Base-by-base conservation (phyloP, 108 stramenopile species). In the Pseudonitzschia delicatissima region DNA sequence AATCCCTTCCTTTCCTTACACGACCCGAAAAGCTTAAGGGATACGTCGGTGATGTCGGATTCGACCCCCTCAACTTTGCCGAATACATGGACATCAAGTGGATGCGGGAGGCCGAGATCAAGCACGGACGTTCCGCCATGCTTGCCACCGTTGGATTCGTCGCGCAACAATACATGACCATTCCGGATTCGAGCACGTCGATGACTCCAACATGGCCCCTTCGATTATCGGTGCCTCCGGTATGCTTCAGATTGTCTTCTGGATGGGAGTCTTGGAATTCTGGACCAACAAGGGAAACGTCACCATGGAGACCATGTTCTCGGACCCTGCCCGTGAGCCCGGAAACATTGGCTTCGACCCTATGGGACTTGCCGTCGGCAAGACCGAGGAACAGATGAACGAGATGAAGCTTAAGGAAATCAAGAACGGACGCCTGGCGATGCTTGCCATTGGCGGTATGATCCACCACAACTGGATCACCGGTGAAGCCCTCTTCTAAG, bases 41-140 rank as follows among this genome's bases (percentile, higher is more conserved):
- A 45, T 82, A 71, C 66, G 86, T 95, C 35, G 94, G 94, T 39
- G 84, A 88, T 74, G 87, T 88, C 13, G 96, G 93, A 28, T 93
- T 94, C 76, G 97, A 98, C 74, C 97, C 97, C 47, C 80, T 98
- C 40, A 79, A 80, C 57, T 88, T 97, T 71, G 88, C 96, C 23
- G 89, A 90, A 36, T 73, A 85, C 76, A 82, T 93, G 33, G 97
- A 98, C 79, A 89, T 96, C 55, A 97, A 98, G 80, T 98, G 96
- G 96, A 69, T 98, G 65, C 91, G 93, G 29, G 97, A 98, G 63
- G 84, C 96, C 44, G 97, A 98, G 71, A 82, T 98, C 81, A 98
- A 98, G 84, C 97, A 98, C 91, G 78, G 93, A 40, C 95, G 97
- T 27, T 74, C 90, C 8, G 73, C 94, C 70, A 98, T 98, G 97